Evolutionary conservation across 2,329 filamentous ascomycete species (phyloP).

Genomic region (Fusarium nanum): DNA sequence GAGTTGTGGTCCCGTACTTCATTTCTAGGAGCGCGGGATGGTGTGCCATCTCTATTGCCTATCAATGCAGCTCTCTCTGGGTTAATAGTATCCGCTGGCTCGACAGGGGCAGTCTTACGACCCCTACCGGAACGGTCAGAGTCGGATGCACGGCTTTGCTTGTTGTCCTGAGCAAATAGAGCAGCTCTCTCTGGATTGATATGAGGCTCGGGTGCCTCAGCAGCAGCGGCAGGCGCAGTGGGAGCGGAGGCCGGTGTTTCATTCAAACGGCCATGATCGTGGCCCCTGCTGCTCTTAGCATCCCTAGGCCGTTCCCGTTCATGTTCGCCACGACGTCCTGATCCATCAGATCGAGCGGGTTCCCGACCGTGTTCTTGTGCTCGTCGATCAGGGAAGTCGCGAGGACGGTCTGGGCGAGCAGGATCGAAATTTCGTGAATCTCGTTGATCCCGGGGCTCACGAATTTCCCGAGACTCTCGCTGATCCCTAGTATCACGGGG

Average conservation of each 20-base stretch:
- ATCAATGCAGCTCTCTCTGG: conserved; percentile 61
- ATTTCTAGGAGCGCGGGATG: conserved; percentile 57
- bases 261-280: conserved; percentile 47
- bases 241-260: conserved; percentile 46
- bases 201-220: conserved; percentile 56
- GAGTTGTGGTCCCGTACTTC: conserved; percentile 57
- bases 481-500: conserved; percentile 46
- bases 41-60: conserved; percentile 52
- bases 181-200: conserved; percentile 69
- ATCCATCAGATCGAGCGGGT: conserved; percentile 45
- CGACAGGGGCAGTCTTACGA: conserved; percentile 47
- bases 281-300: conserved; percentile 42
- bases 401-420: conserved; percentile 55
- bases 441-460: conserved; percentile 54
- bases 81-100: conserved; percentile 57
- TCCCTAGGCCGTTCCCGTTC: conserved; percentile 58
- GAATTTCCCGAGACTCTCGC: conserved; percentile 53
- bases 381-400: conserved; percentile 60
- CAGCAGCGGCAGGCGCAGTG: conserved; percentile 42
- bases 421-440: conserved; percentile 55
- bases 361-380: conserved; percentile 51
- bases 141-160: conserved; percentile 46
- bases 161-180: conserved; percentile 56
- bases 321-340: conserved; percentile 54
- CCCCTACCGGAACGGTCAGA: conserved; percentile 47